Evolutionary conservation across 1,284 basidiomycete genomes (phyloP), one percentile per base, ranked within the genome.

Genomic region (Phlebopus sp.): DNA sequence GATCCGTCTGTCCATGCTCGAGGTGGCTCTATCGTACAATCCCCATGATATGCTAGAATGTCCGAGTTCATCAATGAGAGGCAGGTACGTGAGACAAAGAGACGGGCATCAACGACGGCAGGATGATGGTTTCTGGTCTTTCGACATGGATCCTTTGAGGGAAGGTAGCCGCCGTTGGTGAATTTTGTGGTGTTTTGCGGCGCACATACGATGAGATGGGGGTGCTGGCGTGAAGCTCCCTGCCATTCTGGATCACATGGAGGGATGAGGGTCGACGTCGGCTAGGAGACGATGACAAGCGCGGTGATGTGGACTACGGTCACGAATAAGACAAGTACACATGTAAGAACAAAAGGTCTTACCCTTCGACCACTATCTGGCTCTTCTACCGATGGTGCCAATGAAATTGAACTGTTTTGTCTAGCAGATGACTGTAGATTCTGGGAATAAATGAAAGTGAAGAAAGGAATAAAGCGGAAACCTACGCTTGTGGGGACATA

Each of bases 151-250:
- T 53, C 47, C 66, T 51, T 37, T 70, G 72, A 47, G 75, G 71
- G 61, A 84, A 88, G 21, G 77, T 77, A 11, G 84, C 78, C 0
- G 81, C 79, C 14, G 79, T 83, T 0, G 86, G 86, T 13, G 86
- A 87, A 31, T 78, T 73, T 52, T 81, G 79, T 21, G 87, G 86
- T 2, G 84, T 86, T 67, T 81, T 85, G 50, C 86, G 80, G 51
- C 86, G 83, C 36, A 86, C 81, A 53, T 85, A 90, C 30, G 78
- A 77, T 15, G 86, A 90, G 50, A 90, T 90, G 46, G 86, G 86
- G 7, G 82, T 86, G 50, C 68, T 73, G 5, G 72, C 73, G 36
- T 74, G 63, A 25, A 64, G 57, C 46, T 75, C 72, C 31, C 68
- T 56, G 18, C 56, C 57, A 23, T 66, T 69, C 39, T 50, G 61